A percentile compares a stretch with the other conserved stretches of the same genome.
phyloP scores from a whole-genome alignment of 345 rosid species.

The Erodium maritimum region DNA sequence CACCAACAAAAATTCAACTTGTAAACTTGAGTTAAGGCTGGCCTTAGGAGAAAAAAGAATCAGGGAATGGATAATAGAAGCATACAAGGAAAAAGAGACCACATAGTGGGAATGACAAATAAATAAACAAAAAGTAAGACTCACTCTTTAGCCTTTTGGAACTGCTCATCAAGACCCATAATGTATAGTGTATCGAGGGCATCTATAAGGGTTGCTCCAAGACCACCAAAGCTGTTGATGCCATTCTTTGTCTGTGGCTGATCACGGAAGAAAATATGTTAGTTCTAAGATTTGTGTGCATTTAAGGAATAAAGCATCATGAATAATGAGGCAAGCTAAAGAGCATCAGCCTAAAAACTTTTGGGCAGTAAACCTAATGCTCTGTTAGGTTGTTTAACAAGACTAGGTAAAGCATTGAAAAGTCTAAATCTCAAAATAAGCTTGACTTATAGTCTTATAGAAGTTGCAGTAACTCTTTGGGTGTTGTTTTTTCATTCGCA shows the following conservation, averaged over 20 bases:
- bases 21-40: no score
- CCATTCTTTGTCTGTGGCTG: constrained; percentile 90
- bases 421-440: no score
- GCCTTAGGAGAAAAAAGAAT: no score
- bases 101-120: background rate
- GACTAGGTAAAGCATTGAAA: no score
- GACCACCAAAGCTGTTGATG: constrained; percentile 91
- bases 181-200: constrained; percentile 80
- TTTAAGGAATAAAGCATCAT: constrained; percentile 4
- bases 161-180: constrained; percentile 84
- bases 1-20: no score
- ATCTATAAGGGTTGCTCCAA: constrained; percentile 88
- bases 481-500: no score
- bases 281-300: background rate
- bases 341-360: no score
- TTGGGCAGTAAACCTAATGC: no score
- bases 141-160: constrained; percentile 87
- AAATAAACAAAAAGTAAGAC: constrained; percentile 13
- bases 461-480: no score
- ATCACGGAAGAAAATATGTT: constrained; percentile 1
- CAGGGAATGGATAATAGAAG: no score
- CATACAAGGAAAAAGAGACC: background rate
- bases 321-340: background rate
- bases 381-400: no score
- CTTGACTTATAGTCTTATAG: no score